Percentiles rank a stretch among this genome's conserved stretches.
phyloP scores from a whole-genome alignment of 139 green algal genomes.

The Trebouxia sp. region DNA sequence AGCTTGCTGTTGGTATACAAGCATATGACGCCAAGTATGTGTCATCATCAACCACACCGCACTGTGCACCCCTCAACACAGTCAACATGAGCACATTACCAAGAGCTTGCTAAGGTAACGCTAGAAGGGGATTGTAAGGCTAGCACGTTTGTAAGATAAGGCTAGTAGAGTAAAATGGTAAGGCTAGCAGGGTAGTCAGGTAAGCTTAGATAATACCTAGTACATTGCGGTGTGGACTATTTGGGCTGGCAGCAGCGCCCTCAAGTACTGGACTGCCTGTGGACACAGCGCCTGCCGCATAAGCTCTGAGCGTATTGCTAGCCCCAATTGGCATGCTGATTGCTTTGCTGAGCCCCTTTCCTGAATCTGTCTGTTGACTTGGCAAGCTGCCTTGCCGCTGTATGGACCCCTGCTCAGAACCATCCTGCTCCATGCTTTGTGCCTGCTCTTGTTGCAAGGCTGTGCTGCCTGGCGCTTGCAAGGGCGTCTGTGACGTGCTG shows the following conservation, averaged over 20 bases:
- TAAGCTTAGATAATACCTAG: no score
- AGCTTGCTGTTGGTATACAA: no score
- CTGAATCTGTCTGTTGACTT: neutral
- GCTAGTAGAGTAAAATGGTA: no score
- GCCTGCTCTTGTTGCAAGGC: neutral
- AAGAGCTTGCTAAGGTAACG: no score
- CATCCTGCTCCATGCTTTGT: neutral
- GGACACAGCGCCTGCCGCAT: neutral
- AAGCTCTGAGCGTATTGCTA: neutral
- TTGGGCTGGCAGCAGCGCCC: neutral
- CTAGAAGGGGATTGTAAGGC: no score
- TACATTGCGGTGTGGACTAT: slow-evolving; percentile 8
- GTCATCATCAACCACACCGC: no score
- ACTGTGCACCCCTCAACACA: no score
- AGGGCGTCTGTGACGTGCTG: neutral
- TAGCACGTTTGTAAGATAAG: no score
- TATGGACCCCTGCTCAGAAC: neutral
- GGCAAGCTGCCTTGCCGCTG: slow-evolving; percentile 6
- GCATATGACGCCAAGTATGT: no score
- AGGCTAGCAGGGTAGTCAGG: no score
- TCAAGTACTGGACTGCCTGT: neutral
- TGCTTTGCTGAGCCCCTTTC: neutral
- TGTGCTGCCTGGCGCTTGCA: neutral
- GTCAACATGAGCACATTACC: no score
- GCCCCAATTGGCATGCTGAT: slow-evolving; percentile 3